Percentiles rank a stretch among this genome's conserved stretches.
phyloP scores from a whole-genome alignment of 2,329 filamentous ascomycete species.

The Chrysoporthe deuterocubensis region DNA sequence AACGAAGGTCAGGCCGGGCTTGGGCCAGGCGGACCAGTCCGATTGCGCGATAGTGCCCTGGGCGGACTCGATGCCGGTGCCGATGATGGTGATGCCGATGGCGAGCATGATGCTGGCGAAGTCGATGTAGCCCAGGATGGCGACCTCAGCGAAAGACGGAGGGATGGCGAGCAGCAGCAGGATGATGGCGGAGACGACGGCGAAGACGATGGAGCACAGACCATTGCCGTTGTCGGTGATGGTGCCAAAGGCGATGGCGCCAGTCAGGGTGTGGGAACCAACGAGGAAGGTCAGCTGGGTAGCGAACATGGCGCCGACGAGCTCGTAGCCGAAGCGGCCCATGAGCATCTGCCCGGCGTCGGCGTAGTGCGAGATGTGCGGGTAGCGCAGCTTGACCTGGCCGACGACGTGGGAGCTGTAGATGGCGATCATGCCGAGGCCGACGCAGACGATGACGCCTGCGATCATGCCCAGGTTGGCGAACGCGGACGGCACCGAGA shows the following conservation, averaged over 20 bases:
- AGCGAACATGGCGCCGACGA: constrained; percentile 64
- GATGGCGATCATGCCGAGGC: constrained; percentile 44
- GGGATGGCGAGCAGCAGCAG: constrained; percentile 51
- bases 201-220: constrained; percentile 49
- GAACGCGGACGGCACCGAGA: constrained; percentile 57
- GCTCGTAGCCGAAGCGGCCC: constrained; percentile 63
- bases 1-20: constrained; percentile 50
- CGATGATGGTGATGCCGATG: constrained; percentile 69
- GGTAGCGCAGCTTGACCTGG: constrained; percentile 53
- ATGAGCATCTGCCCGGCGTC: constrained; percentile 68
- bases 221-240: constrained; percentile 57
- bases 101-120: constrained; percentile 67
- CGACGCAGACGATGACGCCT: constrained; percentile 42
- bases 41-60: constrained; percentile 35
- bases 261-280: constrained; percentile 73
- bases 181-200: constrained; percentile 50
- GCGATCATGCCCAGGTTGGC: constrained; percentile 57
- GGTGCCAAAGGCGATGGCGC: constrained; percentile 69
- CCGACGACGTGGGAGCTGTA: constrained; percentile 47
- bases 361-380: constrained; percentile 67
- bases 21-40: constrained; percentile 51
- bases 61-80: constrained; percentile 54
- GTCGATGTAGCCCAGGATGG: constrained; percentile 55
- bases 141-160: constrained; percentile 53
- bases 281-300: constrained; percentile 72